Base-by-base conservation (phyloP, 2,329 filamentous ascomycete genomes). In the Aphanocladium album region DNA sequence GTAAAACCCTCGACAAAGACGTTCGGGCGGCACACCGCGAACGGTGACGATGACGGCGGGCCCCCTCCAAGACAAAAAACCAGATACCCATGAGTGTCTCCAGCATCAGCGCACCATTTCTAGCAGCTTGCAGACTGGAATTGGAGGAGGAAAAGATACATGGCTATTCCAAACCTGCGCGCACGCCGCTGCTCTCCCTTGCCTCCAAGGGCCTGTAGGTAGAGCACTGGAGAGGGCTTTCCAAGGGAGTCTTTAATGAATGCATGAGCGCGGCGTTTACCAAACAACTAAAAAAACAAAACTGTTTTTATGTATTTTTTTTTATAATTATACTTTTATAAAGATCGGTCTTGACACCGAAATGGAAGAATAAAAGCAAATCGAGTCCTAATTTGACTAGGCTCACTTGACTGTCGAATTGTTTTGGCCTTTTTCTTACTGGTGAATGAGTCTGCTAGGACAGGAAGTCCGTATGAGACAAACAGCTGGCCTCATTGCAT, bases 1-100 rank as follows among this genome's bases (percentile, higher is more conserved):
- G 74, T 86, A 74, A 70, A 30, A 73, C 5, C n/a, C 21, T 68
- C 59, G 54, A 23, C 14, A n/a, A 19, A 23, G 17, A 30, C 3
- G 43, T 23, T 25, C 37, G n/a, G n/a, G 37, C 35, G 47, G 47
- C 46, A 52, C 5, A 16, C 16, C 8, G 33, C 43, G 25, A 49
- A n/a, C 25, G 7, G 35, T 45, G 23, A 27, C 21, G 23, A 59
- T 17, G 49, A 45, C 23, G 2, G 25, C 25, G 19, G 39, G 12
- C n/a, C 19, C 8, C 45, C 45, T 43, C 23, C 33, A 5, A 27
- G 9, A 30, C 7, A 6, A 19, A n/a, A 50, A 21, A 9, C 21
- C 23, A 30, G 43, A 50, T 57, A 50, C 33, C 41, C 21, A 25
- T 19, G 19, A 57, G 41, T 47, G 33, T 21, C 33, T 17, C 23